These are phyloP conservation scores for Ganoderma meredithae DNA, from an alignment of 1,284 basidiomycete genomes.

Conservation along the genomic window DNA sequence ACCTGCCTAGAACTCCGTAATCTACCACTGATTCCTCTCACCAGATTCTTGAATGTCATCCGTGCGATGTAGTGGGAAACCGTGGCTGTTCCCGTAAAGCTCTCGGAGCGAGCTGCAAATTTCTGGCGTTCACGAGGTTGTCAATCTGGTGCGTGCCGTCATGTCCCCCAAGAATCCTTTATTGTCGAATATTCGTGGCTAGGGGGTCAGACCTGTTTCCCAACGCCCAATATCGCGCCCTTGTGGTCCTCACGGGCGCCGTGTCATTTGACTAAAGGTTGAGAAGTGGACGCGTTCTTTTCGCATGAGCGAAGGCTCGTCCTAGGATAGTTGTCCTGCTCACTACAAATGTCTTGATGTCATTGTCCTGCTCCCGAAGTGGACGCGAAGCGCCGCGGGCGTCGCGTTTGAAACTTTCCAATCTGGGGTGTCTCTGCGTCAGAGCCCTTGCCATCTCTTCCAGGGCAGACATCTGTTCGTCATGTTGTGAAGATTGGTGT, in stretches of 20 bases:
- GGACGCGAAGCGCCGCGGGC: constrained; percentile 16
- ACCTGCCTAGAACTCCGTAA: constrained; percentile 24
- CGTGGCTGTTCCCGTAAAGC: constrained; percentile 6
- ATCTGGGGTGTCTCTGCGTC: constrained; percentile 20
- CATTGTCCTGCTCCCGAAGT: constrained; percentile 22
- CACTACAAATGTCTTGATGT: constrained; percentile 5
- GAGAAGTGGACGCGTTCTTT: neutral
- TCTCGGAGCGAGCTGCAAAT: constrained; percentile 1
- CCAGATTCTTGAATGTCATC: constrained; percentile 15
- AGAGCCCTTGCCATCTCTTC: neutral
- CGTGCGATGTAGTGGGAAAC: constrained; percentile 4
- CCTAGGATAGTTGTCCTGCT: constrained; percentile 1
- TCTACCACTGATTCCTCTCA: constrained; percentile 31
- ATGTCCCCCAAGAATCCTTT: neutral
- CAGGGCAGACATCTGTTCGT: constrained; percentile 4
- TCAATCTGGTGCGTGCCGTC: constrained; percentile 4
- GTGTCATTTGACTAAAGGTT: neutral
- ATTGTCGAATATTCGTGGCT: constrained; percentile 1
- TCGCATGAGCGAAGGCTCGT: neutral
- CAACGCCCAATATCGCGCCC: neutral
- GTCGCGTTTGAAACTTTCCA: constrained; percentile 24
- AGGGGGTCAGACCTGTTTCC: neutral
- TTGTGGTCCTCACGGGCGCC: neutral
- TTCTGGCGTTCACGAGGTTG: neutral
- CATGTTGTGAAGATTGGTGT: neutral